These are phyloP conservation scores for Taiozyma sp. DNA, from an alignment of 1,139 yeast genomes.

Conservation along the genomic window DNA sequence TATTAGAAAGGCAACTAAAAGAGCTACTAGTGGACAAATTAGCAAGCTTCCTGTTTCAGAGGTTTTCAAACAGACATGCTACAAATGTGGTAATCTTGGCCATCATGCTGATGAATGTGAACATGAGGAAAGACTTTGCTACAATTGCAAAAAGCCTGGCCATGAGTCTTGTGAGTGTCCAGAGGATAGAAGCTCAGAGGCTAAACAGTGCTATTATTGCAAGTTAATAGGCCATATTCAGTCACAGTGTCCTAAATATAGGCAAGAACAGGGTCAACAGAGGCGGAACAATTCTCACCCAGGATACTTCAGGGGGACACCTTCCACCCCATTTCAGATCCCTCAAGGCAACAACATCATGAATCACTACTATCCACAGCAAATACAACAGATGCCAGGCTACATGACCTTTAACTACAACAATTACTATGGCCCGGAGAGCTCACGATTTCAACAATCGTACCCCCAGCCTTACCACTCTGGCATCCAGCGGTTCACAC, in stretches of 20 bases:
- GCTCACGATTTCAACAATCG: not conserved
- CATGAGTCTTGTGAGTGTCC: conserved; percentile 19
- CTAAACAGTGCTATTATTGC: conserved; percentile 20
- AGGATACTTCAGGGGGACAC: not conserved
- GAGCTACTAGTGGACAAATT: not conserved
- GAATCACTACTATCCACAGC: not conserved
- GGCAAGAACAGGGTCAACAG: not conserved
- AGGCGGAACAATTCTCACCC: not conserved
- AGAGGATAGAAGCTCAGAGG: conserved; percentile 8
- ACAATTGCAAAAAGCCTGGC: conserved; percentile 20
- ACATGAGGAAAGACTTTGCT: conserved; percentile 14
- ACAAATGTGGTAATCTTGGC: conserved; percentile 21
- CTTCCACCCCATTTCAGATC: not conserved
- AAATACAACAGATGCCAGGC: not conserved
- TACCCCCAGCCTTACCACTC: not conserved
- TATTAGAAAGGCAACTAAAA: not conserved
- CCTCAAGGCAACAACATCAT: not conserved
- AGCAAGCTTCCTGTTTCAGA: conserved; percentile 13
- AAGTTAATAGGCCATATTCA: conserved; percentile 20
- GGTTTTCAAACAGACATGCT: conserved; percentile 19
- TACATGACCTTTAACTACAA: conserved; percentile 5
- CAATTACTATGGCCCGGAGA: not conserved
- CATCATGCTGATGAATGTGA: conserved; percentile 21
- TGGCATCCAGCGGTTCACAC: not conserved
- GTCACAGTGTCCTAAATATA: conserved; percentile 13